Base-by-base conservation (phyloP, 176 grass and related monocot species). In the Ananas comosus region DNA sequence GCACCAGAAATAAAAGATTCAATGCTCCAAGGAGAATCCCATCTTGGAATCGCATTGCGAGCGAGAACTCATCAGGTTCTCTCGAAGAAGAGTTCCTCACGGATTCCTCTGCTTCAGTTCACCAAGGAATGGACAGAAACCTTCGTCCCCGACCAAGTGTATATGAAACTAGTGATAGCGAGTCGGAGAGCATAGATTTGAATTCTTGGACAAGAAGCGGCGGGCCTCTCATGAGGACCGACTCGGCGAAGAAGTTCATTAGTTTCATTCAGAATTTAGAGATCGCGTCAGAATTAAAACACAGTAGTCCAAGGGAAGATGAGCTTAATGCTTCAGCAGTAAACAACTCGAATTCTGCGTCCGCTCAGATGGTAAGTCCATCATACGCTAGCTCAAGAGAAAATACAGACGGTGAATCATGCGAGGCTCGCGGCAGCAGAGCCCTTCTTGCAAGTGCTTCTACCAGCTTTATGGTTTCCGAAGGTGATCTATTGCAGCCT, bases 41-140 rank as follows among this genome's bases (percentile, higher is more conserved):
- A 3, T 97, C 93, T 58, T 97, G 93, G 93, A 97, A 97, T 80
- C 81, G 88, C 70, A 92, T 97, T 82, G 93, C 93, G 73, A 90
- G 93, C 73, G 93, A 97, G 71, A 97, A 97, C 76, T 97, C 89
- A 64, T 66, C 93, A 25, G 93, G 89, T 16, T 92, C 86, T 70
- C 85, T 97, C 53, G 88, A 97, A 8, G 93, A 97, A 5, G 93
- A 97, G 48, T 53, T 83, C 21, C 75, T 90, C 48, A 27, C 72
- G 27, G 83, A 79, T 70, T 74, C 83, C 48, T 73, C 76, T 33
- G 83, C 76, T 50, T 65, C 59, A 53, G 53, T 64, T 80, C 83
- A 72, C 67, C 67, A 54, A 57, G 63, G 42, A 64, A 78, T 48
- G 48, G 85, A 76, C 53, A 82, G 74, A 81, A 90, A 68, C 50